phyloP scores from a whole-genome alignment of 169 alveolate species.

The Perkinsus olseni region DNA sequence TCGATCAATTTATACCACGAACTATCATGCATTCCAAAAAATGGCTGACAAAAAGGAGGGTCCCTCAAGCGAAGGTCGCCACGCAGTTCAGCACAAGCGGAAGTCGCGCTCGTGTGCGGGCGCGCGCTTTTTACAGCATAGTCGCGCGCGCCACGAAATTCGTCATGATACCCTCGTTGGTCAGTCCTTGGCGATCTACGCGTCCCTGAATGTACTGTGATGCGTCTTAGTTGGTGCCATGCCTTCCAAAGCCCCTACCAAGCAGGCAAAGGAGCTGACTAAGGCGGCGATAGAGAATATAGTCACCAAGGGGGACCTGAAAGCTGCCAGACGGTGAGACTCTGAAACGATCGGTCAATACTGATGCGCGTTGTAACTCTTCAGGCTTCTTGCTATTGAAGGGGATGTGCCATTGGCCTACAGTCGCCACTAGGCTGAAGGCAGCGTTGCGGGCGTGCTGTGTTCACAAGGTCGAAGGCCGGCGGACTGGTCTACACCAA shows the following conservation, averaged over 20 bases:
- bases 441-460: background rate
- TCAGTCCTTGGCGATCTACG: too few relatives aligned
- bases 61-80: background rate
- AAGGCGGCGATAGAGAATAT: background rate
- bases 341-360: background rate
- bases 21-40: background rate
- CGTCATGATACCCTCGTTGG: background rate
- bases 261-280: background rate
- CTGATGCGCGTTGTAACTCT: background rate
- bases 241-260: background rate
- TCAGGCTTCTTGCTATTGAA: background rate
- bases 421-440: background rate
- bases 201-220: too few relatives aligned
- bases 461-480: background rate
- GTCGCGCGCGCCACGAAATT: background rate
- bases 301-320: background rate
- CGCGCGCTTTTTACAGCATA: background rate
- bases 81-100: background rate
- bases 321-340: background rate
- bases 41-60: background rate
- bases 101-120: background rate
- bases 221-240: too few relatives aligned
- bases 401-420: background rate
- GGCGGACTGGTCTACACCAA: background rate
- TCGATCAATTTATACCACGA: background rate